Evolutionary conservation across 2,329 filamentous ascomycete species (phyloP).

Genomic region (Nemania sp.): DNA sequence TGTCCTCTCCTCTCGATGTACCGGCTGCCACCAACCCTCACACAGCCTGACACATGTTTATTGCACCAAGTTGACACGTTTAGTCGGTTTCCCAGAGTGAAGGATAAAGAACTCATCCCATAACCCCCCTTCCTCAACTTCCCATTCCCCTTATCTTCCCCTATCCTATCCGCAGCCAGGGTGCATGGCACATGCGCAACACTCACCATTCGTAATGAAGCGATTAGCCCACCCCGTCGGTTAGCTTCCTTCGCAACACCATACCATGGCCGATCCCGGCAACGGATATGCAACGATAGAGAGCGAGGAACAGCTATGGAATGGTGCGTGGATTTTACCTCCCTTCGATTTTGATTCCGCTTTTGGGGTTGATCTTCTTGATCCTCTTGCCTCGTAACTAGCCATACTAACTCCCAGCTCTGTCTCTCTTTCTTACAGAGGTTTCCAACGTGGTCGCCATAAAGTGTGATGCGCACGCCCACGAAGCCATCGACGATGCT

Average conservation of each 20-base stretch:
- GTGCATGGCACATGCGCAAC: constrained; percentile 24
- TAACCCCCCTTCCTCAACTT: not conserved
- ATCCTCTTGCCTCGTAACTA: not conserved
- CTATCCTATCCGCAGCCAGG: constrained; percentile 13
- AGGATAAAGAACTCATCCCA: constrained; percentile 7
- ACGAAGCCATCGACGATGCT: constrained; percentile 81
- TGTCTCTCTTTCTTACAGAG: constrained; percentile 53
- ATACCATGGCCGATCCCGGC: constrained; percentile 75
- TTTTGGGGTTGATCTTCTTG: not conserved
- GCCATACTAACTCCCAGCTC: constrained; percentile 17
- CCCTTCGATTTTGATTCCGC: constrained; percentile 6
- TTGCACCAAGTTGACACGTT: constrained; percentile 15
- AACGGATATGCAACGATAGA: constrained; percentile 72
- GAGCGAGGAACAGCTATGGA: constrained; percentile 89
- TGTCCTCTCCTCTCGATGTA: constrained; percentile 8
- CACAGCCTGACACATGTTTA: constrained; percentile 21
- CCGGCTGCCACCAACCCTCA: constrained; percentile 10
- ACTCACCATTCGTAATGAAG: constrained; percentile 44
- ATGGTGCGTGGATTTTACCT: constrained; percentile 67
- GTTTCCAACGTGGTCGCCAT: constrained; percentile 61
- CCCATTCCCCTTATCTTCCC: not conserved
- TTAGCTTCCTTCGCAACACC: constrained; percentile 46
- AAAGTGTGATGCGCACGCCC: constrained; percentile 58
- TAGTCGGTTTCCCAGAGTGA: not conserved
- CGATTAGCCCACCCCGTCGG: constrained; percentile 39